Conservation (phyloP, 2,329 filamentous ascomycete species). For the Bipolaris bicolor region DNA sequence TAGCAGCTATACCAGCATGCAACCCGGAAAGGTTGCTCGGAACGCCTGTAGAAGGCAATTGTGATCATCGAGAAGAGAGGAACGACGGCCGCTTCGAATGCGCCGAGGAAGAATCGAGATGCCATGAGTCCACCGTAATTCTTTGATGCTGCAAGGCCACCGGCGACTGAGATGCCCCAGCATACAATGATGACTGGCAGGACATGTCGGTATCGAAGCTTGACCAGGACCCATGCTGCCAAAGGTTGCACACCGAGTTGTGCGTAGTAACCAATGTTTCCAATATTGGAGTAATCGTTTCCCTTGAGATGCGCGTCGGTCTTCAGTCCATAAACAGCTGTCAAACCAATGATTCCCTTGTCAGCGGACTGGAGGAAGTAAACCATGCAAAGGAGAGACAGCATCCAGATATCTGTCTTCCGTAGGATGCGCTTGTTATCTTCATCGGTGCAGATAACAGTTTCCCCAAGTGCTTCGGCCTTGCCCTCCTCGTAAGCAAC, state of each 20-base stretch:
- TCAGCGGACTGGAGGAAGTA: slow-evolving; percentile 49
- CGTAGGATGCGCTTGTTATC: slow-evolving; percentile 32
- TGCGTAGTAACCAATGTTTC: slow-evolving; percentile 57
- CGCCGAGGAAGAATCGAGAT: slow-evolving; percentile 32
- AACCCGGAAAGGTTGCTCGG: slow-evolving; percentile 28
- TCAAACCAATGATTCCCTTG: slow-evolving; percentile 57
- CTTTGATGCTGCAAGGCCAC: slow-evolving; percentile 28
- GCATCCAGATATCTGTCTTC: slow-evolving; percentile 31
- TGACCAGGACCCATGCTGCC: slow-evolving; percentile 57
- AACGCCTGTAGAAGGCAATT: slow-evolving; percentile 31
- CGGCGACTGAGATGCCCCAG: slow-evolving; percentile 54
- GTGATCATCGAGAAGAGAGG: slow-evolving; percentile 37
- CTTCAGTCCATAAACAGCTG: slow-evolving; percentile 60
- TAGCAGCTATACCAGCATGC: slow-evolving; percentile 71
- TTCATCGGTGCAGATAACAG: slow-evolving; percentile 28
- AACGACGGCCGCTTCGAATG: slow-evolving; percentile 36
- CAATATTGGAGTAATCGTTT: slow-evolving; percentile 56
- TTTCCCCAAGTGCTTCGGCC: slow-evolving; percentile 19
- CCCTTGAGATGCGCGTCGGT: slow-evolving; percentile 47
- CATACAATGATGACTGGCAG: slow-evolving; percentile 47
- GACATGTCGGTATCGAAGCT: slow-evolving; percentile 42
- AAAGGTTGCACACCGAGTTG: slow-evolving; percentile 61
- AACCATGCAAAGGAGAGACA: slow-evolving; percentile 34
- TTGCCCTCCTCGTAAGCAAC: slow-evolving; percentile 31
- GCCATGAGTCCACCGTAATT: slow-evolving; percentile 29